phyloP scores from a whole-genome alignment of 2,329 filamentous ascomycete genomes.

The Penicillium carneum region DNA sequence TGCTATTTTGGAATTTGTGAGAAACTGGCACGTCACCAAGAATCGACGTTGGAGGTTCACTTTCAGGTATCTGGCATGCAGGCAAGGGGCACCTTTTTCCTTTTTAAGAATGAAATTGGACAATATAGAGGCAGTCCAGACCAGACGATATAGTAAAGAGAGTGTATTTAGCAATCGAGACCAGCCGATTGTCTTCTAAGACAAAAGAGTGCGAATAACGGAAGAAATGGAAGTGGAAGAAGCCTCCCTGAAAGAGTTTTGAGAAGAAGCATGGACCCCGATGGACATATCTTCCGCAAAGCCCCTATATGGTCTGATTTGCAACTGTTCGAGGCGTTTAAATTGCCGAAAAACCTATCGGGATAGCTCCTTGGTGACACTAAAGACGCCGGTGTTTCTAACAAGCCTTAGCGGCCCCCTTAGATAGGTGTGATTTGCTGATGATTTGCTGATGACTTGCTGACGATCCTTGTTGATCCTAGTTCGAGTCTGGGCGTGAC shows the following conservation, averaged over 20 bases:
- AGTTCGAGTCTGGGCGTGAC: conserved; percentile 24
- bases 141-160: background rate
- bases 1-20: conserved; percentile 8
- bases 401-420: conserved; percentile 18
- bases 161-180: conserved; percentile 1
- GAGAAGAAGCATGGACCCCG: background rate
- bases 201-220: background rate
- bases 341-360: conserved; percentile 23
- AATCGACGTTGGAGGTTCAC: background rate
- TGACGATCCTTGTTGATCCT: conserved; percentile 24
- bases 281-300: background rate
- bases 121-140: background rate
- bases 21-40: conserved; percentile 11
- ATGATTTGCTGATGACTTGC: conserved; percentile 31
- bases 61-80: conserved; percentile 6
- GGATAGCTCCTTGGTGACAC: conserved; percentile 18
- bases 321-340: conserved; percentile 8
- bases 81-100: conserved; percentile 12
- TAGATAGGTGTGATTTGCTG: background rate
- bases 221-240: background rate
- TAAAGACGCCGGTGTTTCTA: conserved; percentile 28
- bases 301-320: conserved; percentile 15
- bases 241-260: conserved; percentile 5
- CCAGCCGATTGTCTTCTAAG: background rate
- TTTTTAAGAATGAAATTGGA: background rate